Base-by-base conservation (phyloP, 352 stramenopile species). In the Thraustochytrium sp. region DNA sequence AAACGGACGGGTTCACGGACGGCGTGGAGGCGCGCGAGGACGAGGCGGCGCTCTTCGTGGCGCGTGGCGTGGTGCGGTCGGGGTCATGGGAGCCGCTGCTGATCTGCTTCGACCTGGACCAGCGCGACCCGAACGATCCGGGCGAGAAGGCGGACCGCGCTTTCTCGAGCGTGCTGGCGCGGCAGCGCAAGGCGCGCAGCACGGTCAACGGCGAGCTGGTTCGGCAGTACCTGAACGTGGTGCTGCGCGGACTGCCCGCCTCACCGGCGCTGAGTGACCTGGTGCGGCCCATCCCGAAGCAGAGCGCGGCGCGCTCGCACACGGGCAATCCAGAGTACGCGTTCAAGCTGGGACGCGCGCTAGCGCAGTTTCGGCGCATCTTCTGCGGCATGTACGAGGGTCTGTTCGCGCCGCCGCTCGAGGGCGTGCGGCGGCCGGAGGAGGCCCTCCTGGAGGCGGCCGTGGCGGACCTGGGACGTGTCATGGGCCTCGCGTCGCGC, bases 191-290 rank as follows among this genome's bases (percentile, higher is more conserved):
- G 29, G n/a, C 46, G 26, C 40, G 62, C 62, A 40, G 23, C 3
- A 37, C 62, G 23, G 13, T 75, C 31, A 75, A 75, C 34, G 62
- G 62, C 34, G 62, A 75, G 31, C 68, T 80, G 13, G 46, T 80
- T 40, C 46, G 68, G 3, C 68, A 80, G 51, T 80, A 80, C 31
- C 53, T 80, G 37, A 80, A 80, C 42, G 68, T 80, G 37, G 68
- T 80, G 4, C 36, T 80, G 3, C 68, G 68, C 34, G 68, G 68
- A 3, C 44, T 80, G 46, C 68, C 68, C 4, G 34, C 68, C 21
- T 80, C 68, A 16, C 68, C 68, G 37, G 68, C 68, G 44, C 68
- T 80, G 26, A 34, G 18, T 21, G 38, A 80, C 21, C 18, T 80
- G 37, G 68, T 80, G 8, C 18, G n/a, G 16, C 29, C 26, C 37